phyloP scores from a whole-genome alignment of 2,329 filamentous ascomycete species.

The Pestalotiopsis sp. region DNA sequence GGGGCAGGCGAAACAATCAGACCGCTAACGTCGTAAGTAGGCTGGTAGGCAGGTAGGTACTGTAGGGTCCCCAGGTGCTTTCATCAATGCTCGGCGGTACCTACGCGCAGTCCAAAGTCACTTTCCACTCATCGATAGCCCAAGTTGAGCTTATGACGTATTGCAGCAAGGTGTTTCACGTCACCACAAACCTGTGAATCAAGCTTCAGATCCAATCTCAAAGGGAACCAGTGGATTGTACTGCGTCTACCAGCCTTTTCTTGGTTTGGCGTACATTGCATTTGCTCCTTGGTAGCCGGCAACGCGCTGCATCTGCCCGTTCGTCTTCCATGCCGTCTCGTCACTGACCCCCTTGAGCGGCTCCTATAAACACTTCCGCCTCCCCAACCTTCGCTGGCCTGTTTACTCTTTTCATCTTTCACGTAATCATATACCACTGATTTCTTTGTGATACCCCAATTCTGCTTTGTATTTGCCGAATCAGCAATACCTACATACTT shows the following conservation, averaged over 20 bases:
- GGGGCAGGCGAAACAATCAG: background rate
- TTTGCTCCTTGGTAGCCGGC: background rate
- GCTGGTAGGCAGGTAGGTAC: too few relatives aligned
- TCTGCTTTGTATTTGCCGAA: background rate
- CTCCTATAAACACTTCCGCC: constrained; percentile 8
- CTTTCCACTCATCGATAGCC: background rate
- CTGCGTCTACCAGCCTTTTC: background rate
- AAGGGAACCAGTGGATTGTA: constrained; percentile 3
- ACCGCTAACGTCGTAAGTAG: background rate
- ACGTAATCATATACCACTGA: constrained; percentile 11
- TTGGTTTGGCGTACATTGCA: background rate
- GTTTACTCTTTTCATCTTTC: constrained; percentile 6
- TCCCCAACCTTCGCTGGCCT: background rate
- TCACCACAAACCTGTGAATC: constrained; percentile 14
- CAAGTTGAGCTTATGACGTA: constrained; percentile 15
- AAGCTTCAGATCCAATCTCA: constrained; percentile 8
- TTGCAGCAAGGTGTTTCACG: constrained; percentile 14
- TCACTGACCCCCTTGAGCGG: background rate
- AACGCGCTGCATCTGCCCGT: background rate
- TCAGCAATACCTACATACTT: background rate
- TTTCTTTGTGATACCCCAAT: constrained; percentile 15
- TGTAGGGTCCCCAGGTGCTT: background rate
- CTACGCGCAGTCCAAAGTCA: background rate
- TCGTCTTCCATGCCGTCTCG: constrained; percentile 6
- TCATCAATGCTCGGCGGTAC: background rate